Evolutionary conservation across 2,329 filamentous ascomycete genomes (phyloP), one percentile per base, ranked within the genome.

Genomic region (Aspergillus fischeri): DNA sequence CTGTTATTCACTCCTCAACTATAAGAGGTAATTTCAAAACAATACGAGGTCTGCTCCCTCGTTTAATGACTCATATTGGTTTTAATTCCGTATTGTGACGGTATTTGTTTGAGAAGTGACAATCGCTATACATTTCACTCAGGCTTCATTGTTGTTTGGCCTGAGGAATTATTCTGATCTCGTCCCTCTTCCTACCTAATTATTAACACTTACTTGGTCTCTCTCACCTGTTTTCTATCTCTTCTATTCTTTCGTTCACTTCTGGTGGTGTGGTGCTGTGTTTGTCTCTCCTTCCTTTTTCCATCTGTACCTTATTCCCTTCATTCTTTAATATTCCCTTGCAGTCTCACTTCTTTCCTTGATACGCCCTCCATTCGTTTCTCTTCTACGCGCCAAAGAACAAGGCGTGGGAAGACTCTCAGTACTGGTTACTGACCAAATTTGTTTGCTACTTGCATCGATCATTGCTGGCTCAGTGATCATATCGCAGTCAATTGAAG

Each of bases 391-490:
- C 20, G 24, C 32, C 20, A 45, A 45, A 24, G 20, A 45, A 24
- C 42, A 20, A 20, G 42, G 20, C 42, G n/a, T 8, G 20, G n/a
- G 42, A 44, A 45, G 53, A 50, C 4, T 50, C 61, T 62, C 66
- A 64, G 66, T 66, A 56, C 67, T 60, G 66, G 68, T 61, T 66
- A 56, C 69, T 71, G 67, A 67, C 68, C 51, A 49, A 45, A 59
- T 28, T 57, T 58, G 49, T 38, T 47, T 38, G 41, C 21, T 28
- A 42, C 58, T 29, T n/a, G 53, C 35, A 44, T 20, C 49, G 53
- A 25, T 61, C 63, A 64, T 68, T 72, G 70, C 70, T 57, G 70
- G 70, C 57, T 57, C 70, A 70, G 68, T 64, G 62, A 64, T 54
- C 44, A 44, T 51, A 10, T 21, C 10, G 20, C 21, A 49, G 51